Evolutionary conservation across 345 rosid species (phyloP).

Genomic region (Moringa oleifera): DNA sequence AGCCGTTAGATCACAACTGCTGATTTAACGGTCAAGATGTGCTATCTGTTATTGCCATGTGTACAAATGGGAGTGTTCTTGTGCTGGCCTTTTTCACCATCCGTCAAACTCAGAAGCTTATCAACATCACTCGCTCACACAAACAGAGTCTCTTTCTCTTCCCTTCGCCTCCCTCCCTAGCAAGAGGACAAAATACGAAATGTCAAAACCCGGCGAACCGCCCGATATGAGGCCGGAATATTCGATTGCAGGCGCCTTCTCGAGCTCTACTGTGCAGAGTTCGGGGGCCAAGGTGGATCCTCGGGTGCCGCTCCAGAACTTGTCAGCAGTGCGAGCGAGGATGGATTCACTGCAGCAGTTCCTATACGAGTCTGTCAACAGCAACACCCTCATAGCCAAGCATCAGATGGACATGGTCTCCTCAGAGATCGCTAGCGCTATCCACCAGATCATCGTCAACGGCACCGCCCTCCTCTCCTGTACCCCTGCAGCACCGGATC

Average conservation of each 20-base stretch:
- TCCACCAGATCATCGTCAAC: constrained; percentile 43
- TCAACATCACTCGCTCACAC: background rate
- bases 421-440: constrained; percentile 44
- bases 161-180: background rate
- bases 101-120: background rate
- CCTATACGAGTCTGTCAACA: constrained; percentile 36
- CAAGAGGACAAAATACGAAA: background rate
- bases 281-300: constrained; percentile 12
- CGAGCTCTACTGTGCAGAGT: background rate
- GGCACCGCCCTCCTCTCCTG: constrained; percentile 43
- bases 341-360: constrained; percentile 45
- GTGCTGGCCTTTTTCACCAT: too few relatives aligned
- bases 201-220: constrained; percentile 18
- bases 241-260: background rate
- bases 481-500: background rate
- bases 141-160: background rate
- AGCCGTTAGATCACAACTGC: too few relatives aligned
- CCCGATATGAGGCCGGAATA: background rate
- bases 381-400: constrained; percentile 24
- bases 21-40: too few relatives aligned
- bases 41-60: too few relatives aligned
- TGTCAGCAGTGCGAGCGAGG: constrained; percentile 26
- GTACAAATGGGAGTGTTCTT: too few relatives aligned
- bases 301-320: constrained; percentile 27
- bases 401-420: constrained; percentile 45